These are phyloP conservation scores for Sapria himalayana DNA, from an alignment of 345 rosid species.

Conservation along the genomic window DNA sequence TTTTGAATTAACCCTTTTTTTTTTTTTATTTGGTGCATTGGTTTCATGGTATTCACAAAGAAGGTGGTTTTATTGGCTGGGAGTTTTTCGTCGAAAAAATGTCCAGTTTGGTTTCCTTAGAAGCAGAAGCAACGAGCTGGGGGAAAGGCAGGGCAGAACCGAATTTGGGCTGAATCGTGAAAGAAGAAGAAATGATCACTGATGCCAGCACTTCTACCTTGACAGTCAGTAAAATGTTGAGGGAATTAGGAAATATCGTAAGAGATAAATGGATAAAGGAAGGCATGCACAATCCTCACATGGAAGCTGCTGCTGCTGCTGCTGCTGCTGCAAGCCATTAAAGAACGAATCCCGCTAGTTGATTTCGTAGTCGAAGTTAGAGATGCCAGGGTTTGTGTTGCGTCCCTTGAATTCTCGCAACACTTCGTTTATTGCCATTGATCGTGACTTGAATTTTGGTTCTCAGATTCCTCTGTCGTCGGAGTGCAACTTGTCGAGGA, in stretches of 20 bases:
- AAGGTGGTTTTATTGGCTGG: too few species aligned
- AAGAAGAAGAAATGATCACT: too few species aligned
- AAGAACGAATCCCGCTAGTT: slow-evolving; percentile 34
- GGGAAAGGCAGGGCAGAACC: too few species aligned
- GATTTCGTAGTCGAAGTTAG: slow-evolving; percentile 50
- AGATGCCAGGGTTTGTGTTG: slow-evolving; percentile 44
- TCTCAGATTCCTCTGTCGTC: slow-evolving; percentile 49
- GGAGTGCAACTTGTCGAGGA: slow-evolving; percentile 24
- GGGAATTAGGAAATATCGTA: slow-evolving; percentile 27
- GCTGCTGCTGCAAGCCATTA: slow-evolving; percentile 44
- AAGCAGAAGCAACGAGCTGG: too few species aligned
- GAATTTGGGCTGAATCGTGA: too few species aligned
- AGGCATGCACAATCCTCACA: slow-evolving; percentile 51
- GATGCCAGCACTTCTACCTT: too few species aligned
- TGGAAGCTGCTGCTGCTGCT: too few species aligned
- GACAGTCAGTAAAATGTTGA: slow-evolving; percentile 14
- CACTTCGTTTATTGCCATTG: neutral
- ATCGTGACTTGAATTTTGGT: neutral
- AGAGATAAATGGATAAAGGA: slow-evolving; percentile 17
- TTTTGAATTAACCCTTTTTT: too few species aligned
- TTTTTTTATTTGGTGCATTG: too few species aligned
- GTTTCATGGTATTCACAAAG: too few species aligned
- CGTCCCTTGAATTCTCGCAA: neutral
- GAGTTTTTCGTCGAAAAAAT: too few species aligned
- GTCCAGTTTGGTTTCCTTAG: too few species aligned